Base-by-base conservation (phyloP, 352 stramenopile species). In the Phytopythium montanum region DNA sequence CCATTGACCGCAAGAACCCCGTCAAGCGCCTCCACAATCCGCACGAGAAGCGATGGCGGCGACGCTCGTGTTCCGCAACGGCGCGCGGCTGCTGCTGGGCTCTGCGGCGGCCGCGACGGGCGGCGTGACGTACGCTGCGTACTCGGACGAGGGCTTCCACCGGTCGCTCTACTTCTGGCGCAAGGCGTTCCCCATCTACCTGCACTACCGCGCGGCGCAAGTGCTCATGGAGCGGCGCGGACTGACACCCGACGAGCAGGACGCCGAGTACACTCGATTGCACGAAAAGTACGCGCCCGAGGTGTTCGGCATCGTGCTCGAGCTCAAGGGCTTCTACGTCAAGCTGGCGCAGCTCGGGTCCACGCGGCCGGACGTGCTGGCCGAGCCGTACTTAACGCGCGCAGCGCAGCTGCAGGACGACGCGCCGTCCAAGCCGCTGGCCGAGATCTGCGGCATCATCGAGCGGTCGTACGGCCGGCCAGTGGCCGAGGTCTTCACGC, bases 301-400 rank as follows among this genome's bases (percentile, higher is more conserved):
- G 48, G 76, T 92, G 8, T 92, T 94, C 39, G 87, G 86, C 33
- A 92, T 95, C 56, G 78, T 95, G 29, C 63, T 93, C 6, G 71
- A 87, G 46, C 76, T 95, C 61, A 93, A 94, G 65, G 87, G 87
- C 0, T 95, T 95, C 48, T 95, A 95, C 68, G 81, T 95, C 60
- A 95, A 95, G 59, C 62, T 95, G 25, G 87, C 83, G 9, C 87
- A 95, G 60, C 83, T 87, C 2, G 83, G 84, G 23, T 93, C 85
- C 25, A 94, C 85, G 50, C 70, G 87, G 10, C 80, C 83, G 21
- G 87, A 95, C 58, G 84, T 95, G 55, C 64, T 95, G 52, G 79
- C 87, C 38, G 83, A 87, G 57, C 82, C 90, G 64, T 95, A 93
- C 61, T 52, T 95, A 21, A 73, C 88, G 23, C 81, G 81, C 28